phyloP scores from a whole-genome alignment of 768 basidiomycete species.

The Pleurotus giganteus region DNA sequence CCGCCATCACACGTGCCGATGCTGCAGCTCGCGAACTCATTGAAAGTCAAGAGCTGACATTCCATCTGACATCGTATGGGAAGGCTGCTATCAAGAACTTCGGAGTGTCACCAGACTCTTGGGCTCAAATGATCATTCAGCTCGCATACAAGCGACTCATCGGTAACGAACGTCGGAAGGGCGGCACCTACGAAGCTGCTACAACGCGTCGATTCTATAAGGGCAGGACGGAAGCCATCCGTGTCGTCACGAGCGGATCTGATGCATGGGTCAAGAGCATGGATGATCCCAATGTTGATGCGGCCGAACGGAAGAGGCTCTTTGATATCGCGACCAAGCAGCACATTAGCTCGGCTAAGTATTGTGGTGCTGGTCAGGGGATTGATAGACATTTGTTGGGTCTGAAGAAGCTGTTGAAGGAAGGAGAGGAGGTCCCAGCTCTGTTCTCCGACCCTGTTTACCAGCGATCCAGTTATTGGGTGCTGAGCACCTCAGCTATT shows the following conservation, averaged over 20 bases:
- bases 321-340: conserved; percentile 61
- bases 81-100: conserved; percentile 85
- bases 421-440: conserved; percentile 63
- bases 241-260: conserved; percentile 74
- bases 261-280: conserved; percentile 78
- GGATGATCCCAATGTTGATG: conserved; percentile 46
- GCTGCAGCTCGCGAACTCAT: conserved; percentile 55
- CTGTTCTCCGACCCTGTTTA: conserved; percentile 78
- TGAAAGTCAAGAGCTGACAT: conserved; percentile 60
- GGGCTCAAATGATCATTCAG: conserved; percentile 92
- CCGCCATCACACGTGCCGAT: conserved; percentile 58
- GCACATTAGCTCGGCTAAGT: conserved; percentile 65
- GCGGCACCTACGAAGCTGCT: conserved; percentile 93
- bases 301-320: conserved; percentile 45
- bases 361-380: conserved; percentile 66
- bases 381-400: conserved; percentile 89
- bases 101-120: conserved; percentile 90
- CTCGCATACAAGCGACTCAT: conserved; percentile 80
- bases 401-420: conserved; percentile 62
- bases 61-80: conserved; percentile 73
- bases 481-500: conserved; percentile 85
- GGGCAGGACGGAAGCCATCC: conserved; percentile 92
- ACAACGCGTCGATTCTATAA: conserved; percentile 86
- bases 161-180: conserved; percentile 47
- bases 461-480: conserved; percentile 75